A percentile compares a stretch with the other conserved stretches of the same genome.
phyloP scores from a whole-genome alignment of 2,329 filamentous ascomycete genomes.

The Leptosphaerulina australis region DNA sequence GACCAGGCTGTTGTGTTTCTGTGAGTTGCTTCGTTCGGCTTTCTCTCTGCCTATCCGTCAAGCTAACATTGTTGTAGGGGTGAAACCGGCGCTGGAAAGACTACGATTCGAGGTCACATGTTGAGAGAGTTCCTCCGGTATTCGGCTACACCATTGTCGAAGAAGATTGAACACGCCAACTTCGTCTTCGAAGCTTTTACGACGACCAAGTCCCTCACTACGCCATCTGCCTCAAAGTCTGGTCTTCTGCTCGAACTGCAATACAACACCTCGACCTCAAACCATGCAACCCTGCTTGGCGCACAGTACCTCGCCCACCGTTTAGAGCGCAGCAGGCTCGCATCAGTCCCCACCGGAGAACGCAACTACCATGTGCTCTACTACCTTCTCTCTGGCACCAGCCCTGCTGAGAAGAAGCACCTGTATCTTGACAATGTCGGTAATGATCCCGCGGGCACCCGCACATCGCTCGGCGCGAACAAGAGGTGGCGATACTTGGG shows the following conservation, averaged over 20 bases:
- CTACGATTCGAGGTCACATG: constrained; percentile 87
- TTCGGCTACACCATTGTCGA: constrained; percentile 89
- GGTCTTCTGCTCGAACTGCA: constrained; percentile 96
- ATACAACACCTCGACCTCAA: constrained; percentile 86
- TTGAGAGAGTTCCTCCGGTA: constrained; percentile 85
- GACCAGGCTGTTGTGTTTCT: constrained; percentile 93
- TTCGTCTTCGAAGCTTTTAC: constrained; percentile 97
- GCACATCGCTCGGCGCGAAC: constrained; percentile 63
- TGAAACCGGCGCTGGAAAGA: constrained; percentile 96
- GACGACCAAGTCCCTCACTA: constrained; percentile 95
- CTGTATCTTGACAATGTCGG: constrained; percentile 65
- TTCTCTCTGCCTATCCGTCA: background rate
- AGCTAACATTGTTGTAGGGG: constrained; percentile 62
- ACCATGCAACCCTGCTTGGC: constrained; percentile 86
- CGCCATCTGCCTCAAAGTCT: constrained; percentile 92
- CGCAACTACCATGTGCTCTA: constrained; percentile 96
- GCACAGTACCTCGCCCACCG: constrained; percentile 94
- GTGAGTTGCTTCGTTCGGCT: constrained; percentile 61
- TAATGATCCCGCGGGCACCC: constrained; percentile 59
- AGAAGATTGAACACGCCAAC: constrained; percentile 88
- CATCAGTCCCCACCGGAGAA: constrained; percentile 91
- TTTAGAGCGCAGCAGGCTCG: constrained; percentile 87
- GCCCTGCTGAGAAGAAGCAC: constrained; percentile 86
- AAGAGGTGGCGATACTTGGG: constrained; percentile 96
- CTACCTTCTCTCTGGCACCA: constrained; percentile 92